These are phyloP conservation scores for Cyclocybe aegerita DNA, from an alignment of 768 basidiomycete species.

Conservation along the genomic window DNA sequence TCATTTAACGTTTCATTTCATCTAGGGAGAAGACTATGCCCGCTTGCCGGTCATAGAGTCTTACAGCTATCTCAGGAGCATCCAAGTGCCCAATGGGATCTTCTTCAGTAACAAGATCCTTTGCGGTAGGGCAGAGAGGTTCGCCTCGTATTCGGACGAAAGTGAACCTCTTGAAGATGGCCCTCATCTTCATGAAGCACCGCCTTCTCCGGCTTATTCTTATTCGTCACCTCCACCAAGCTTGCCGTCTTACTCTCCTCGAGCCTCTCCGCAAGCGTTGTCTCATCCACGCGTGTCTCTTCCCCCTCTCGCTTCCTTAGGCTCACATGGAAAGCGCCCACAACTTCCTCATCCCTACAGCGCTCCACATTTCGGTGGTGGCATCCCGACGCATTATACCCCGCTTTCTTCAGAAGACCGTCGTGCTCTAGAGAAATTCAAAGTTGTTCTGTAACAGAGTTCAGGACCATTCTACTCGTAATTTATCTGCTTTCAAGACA, in stretches of 20 bases:
- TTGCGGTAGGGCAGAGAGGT: slow-evolving; percentile 38
- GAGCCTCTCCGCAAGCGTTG: slow-evolving; percentile 6
- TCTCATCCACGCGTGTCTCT: slow-evolving; percentile 13
- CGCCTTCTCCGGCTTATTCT: slow-evolving; percentile 9
- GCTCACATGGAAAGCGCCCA: slow-evolving; percentile 18
- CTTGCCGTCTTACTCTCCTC: slow-evolving; percentile 13
- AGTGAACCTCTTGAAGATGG: slow-evolving; percentile 38
- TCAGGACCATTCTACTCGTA: background rate
- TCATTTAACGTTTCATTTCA: slow-evolving; percentile 7
- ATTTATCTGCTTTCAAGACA: background rate
- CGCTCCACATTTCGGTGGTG: slow-evolving; percentile 11
- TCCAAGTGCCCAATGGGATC: slow-evolving; percentile 69
- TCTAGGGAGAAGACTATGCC: slow-evolving; percentile 65
- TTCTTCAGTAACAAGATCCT: slow-evolving; percentile 68
- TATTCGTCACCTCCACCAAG: slow-evolving; percentile 3
- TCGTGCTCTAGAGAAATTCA: slow-evolving; percentile 55
- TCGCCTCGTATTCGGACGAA: slow-evolving; percentile 46
- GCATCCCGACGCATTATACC: slow-evolving; percentile 29
- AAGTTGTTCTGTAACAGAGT: slow-evolving; percentile 44
- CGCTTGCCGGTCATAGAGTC: slow-evolving; percentile 71
- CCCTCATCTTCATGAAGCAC: slow-evolving; percentile 13
- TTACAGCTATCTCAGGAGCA: slow-evolving; percentile 68
- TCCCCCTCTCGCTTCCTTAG: slow-evolving; percentile 27
- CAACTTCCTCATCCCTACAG: slow-evolving; percentile 24
- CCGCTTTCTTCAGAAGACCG: slow-evolving; percentile 57